phyloP scores from a whole-genome alignment of 2,329 filamentous ascomycete species.

The Cryphonectria radicalis region DNA sequence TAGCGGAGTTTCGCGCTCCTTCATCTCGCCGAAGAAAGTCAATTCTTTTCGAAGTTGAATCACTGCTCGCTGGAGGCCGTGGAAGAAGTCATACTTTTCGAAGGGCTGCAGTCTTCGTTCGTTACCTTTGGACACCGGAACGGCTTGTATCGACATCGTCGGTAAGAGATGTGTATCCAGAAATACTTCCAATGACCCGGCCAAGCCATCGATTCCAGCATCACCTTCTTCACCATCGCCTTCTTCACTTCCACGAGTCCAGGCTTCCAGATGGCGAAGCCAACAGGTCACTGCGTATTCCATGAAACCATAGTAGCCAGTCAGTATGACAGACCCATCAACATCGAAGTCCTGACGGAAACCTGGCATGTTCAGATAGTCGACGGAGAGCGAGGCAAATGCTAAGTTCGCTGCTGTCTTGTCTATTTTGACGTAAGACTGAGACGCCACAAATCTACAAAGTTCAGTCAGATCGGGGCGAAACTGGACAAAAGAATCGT shows the following conservation, averaged over 20 bases:
- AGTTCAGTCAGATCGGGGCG: background rate
- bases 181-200: background rate
- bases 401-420: constrained; percentile 29
- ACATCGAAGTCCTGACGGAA: background rate
- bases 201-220: background rate
- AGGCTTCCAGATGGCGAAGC: constrained; percentile 11
- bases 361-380: constrained; percentile 28
- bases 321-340: background rate
- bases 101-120: constrained; percentile 1
- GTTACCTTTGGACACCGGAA: background rate
- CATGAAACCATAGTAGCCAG: constrained; percentile 14
- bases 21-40: constrained; percentile 3
- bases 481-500: background rate
- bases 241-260: background rate
- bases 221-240: background rate
- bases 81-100: background rate
- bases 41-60: constrained; percentile 4
- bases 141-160: background rate
- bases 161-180: background rate
- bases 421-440: constrained; percentile 22
- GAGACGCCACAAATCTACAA: constrained; percentile 18
- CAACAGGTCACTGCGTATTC: constrained; percentile 6
- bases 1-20: constrained; percentile 1
- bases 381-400: constrained; percentile 29
- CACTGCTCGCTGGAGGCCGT: background rate